These are phyloP conservation scores for Yamadazyma membranifaciens DNA, from an alignment of 1,139 yeast genomes.

Conservation along the genomic window DNA sequence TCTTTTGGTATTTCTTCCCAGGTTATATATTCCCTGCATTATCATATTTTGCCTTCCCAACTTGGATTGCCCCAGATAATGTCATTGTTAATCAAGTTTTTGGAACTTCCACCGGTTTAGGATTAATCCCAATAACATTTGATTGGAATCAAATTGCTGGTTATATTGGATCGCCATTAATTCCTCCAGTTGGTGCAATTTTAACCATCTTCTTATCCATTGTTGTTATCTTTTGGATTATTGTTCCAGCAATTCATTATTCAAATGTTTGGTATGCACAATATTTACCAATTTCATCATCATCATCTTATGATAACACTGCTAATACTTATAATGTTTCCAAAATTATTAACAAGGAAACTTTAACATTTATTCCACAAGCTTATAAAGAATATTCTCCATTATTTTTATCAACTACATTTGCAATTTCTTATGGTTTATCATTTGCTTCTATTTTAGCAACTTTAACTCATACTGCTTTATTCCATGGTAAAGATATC, in stretches of 20 bases:
- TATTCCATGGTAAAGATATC: conserved; percentile 58
- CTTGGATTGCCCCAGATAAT: conserved; percentile 42
- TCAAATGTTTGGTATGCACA: conserved; percentile 44
- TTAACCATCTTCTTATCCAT: conserved; percentile 49
- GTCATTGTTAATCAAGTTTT: conserved; percentile 60
- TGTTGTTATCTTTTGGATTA: conserved; percentile 41
- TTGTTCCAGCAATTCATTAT: conserved; percentile 43
- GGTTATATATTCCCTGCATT: conserved; percentile 39
- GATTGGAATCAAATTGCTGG: conserved; percentile 52
- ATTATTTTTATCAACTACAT: conserved; percentile 62
- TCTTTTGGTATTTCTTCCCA: conserved; percentile 44
- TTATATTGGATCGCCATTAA: conserved; percentile 61
- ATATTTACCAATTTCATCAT: conserved; percentile 42
- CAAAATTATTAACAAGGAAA: conserved; percentile 38
- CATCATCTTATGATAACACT: conserved; percentile 39
- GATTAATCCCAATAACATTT: conserved; percentile 55
- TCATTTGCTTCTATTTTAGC: conserved; percentile 56
- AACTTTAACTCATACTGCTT: conserved; percentile 39
- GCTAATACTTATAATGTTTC: conserved; percentile 34
- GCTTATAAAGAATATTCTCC: conserved; percentile 50
- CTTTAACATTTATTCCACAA: conserved; percentile 40
- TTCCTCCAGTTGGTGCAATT: conserved; percentile 62
- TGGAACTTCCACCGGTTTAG: conserved; percentile 60
- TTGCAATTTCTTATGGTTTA: conserved; percentile 59
- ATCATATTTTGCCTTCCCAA: conserved; percentile 36